A percentile compares a stretch with the other conserved stretches of the same genome.
Conservation (phyloP, 2,329 filamentous ascomycete genomes). For the Neoscytalidium dimidiatum region DNA sequence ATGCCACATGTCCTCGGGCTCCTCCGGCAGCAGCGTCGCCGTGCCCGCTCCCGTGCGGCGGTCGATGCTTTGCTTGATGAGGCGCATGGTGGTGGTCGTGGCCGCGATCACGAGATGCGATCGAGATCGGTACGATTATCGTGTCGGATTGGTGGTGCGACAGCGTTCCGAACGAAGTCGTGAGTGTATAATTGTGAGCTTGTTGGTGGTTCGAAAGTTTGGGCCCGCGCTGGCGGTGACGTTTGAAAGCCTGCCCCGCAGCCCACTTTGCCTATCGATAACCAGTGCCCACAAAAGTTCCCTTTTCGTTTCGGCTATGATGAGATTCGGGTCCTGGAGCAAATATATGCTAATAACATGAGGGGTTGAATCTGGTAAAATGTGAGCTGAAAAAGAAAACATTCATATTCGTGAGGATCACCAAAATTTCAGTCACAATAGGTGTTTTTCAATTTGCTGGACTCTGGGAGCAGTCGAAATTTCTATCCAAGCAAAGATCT, state of each 20-base stretch:
- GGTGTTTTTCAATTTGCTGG: no score
- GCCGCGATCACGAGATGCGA: not conserved
- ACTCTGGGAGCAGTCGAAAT: no score
- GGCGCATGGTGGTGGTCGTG: slow-evolving; percentile 54
- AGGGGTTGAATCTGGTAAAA: no score
- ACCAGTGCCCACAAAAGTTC: not conserved
- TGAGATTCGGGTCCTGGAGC: no score
- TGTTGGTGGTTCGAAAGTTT: not conserved
- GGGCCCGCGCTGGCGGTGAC: not conserved
- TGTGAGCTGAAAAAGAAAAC: no score
- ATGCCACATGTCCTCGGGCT: slow-evolving; percentile 80
- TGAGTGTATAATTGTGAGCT: not conserved
- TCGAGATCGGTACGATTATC: no score
- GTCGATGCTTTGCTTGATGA: slow-evolving; percentile 68
- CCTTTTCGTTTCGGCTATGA: not conserved
- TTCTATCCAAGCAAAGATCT: no score
- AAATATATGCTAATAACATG: no score
- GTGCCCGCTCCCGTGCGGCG: slow-evolving; percentile 63
- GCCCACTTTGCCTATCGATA: slow-evolving; percentile 10
- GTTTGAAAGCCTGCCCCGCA: slow-evolving; percentile 1
- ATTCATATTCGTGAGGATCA: no score
- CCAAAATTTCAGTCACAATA: no score
- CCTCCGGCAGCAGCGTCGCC: slow-evolving; percentile 68
- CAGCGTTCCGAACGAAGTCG: not conserved
- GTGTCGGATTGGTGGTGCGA: not conserved